Base-by-base conservation (phyloP, 306 rosid species). In the Herpetospermum pedunculosum region DNA sequence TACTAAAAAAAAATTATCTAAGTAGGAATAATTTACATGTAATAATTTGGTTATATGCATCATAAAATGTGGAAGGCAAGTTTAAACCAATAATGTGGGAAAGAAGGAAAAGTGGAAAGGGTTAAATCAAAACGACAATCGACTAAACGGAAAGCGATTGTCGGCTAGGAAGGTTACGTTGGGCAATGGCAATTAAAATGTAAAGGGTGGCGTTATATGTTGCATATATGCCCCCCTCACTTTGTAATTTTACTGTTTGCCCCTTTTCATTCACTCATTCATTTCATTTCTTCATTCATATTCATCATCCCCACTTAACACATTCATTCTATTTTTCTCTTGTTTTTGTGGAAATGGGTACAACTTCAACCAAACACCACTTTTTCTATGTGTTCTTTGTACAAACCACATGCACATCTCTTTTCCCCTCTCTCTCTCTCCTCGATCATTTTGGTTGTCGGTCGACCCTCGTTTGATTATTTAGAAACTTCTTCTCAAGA, bases 281-380 rank as follows among this genome's bases (percentile, higher is more conserved):
- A 55, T 11, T 52, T 1, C 15, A 55, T 18, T 55, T 14, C 63
- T 2, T 44, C 49, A 44, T 4, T 44, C n/a, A n/a, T n/a, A n/a
- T n/a, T n/a, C n/a, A n/a, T n/a, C n/a, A n/a, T n/a, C 11, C 34
- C 29, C 60, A 48, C 54, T 48, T n/a, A n/a, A n/a, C n/a, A n/a
- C 54, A 59, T 59, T 59, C 38, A 29, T 14, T 59, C n/a, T 64
- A 48, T 62, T 32, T 3, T 57, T 58, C 65, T 58, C 40, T 58
- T 62, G 44, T 32, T 34, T 34, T 34, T 62, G 69, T 34, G 69
- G 69, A n/a, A 34, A 18, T 62, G 18, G 25, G 69, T 62, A 62
- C 69, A 62, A 62, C 69, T 34, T 62, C 69, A 62, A 34, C 69
- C 69, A 62, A 18, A 62, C 41, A 34, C 15, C 69, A 62, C 44